Conservation (phyloP, 495 filamentous ascomycete genomes). For the Astrothelium macrocarpum region DNA sequence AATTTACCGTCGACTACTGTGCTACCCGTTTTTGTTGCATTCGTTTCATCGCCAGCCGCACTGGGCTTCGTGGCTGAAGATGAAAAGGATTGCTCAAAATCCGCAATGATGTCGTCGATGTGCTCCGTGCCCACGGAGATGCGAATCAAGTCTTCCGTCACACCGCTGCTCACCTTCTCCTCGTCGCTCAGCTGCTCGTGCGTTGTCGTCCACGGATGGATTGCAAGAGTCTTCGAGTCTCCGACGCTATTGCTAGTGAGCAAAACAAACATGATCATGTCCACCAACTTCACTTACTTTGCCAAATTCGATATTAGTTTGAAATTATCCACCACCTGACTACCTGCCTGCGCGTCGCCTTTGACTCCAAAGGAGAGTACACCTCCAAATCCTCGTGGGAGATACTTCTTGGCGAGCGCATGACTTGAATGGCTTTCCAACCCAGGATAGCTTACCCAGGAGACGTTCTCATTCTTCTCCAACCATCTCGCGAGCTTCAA, state of each 20-base stretch:
- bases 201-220: slow-evolving; percentile 94
- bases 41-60: slow-evolving; percentile 33
- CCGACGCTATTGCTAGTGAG: slow-evolving; percentile 42
- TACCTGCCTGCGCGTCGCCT: slow-evolving; percentile 72
- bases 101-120: slow-evolving; percentile 94
- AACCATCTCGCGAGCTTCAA: slow-evolving; percentile 75
- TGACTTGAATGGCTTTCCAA: slow-evolving; percentile 75
- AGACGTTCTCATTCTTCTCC: slow-evolving; percentile 69
- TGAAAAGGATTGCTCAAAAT: slow-evolving; percentile 88
- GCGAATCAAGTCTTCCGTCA: slow-evolving; percentile 86
- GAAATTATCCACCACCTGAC: slow-evolving; percentile 84
- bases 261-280: not conserved
- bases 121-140: slow-evolving; percentile 96
- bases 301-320: slow-evolving; percentile 90
- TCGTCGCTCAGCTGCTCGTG: slow-evolving; percentile 86
- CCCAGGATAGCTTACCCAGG: slow-evolving; percentile 92
- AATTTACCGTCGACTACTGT: slow-evolving; percentile 28
- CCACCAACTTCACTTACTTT: slow-evolving; percentile 38
- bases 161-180: slow-evolving; percentile 72
- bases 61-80: slow-evolving; percentile 36
- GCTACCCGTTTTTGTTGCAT: slow-evolving; percentile 30
- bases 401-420: slow-evolving; percentile 77
- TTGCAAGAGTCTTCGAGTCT: slow-evolving; percentile 78
- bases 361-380: slow-evolving; percentile 91
- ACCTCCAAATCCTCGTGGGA: slow-evolving; percentile 80